Base-by-base conservation (phyloP, 176 grass and related monocot species). In the Secale cereale region DNA sequence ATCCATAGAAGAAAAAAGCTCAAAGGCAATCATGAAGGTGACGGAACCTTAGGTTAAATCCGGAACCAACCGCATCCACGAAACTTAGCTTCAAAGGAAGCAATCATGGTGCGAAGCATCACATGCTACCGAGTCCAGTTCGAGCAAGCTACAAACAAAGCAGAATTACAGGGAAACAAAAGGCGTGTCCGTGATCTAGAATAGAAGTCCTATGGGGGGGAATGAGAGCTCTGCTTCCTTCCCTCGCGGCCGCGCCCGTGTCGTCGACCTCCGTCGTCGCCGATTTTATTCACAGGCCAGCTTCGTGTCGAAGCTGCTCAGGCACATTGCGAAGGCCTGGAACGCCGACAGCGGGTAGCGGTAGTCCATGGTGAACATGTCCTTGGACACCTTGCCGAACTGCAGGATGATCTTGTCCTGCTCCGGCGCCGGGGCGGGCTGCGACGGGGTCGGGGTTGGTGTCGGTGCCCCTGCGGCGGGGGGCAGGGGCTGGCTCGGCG, bases 321-420 rank as follows among this genome's bases (percentile, higher is more conserved):
- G 85, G 70, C 94, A 99, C 78, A 99, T 97, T 0, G 97, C 92
- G 14, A 99, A 99, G 8, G 97, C 94, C 81, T 99, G 97, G 88
- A 97, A 99, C 7, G 97, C 94, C 0, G 92, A 94, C 10, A 99
- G 85, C 0, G 97, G 97, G 25, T 99, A 97, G 41, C 94, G 88
- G 76, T 99, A 99, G 78, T 99, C 97, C 97, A 99, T 99, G 0
- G 97, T 99, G 87, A 99, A 99, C 97, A 97, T 99, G 61, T 99
- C 97, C 56, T 94, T 97, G 0, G 90, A 92, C 8, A 99, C 97
- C 83, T 99, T 99, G 64, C 97, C 97, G 11, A 99, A 99, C 77
- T 99, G 97, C 13, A 99, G 68, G 8, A 97, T 97, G 28, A 97
- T 86, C 88, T 91, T 97, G 61, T 99, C 92, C 22, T 94, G 97